A percentile compares a stretch with the other conserved stretches of the same genome.
Conservation (phyloP, 495 filamentous ascomycete species). For the Podospora appendiculata region DNA sequence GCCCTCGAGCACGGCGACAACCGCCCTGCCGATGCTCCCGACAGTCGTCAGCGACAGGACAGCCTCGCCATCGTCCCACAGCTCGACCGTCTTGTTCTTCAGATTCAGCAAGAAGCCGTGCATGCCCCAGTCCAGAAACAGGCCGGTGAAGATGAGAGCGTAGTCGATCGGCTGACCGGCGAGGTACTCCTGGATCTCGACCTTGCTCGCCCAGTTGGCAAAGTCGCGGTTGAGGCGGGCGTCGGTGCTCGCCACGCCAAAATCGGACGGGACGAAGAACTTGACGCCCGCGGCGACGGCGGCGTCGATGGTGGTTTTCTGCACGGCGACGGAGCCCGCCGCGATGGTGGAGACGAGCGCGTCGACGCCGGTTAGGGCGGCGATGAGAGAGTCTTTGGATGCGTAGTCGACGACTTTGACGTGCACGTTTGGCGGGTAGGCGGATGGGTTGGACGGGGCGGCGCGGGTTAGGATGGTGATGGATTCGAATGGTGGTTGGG, state of each 20-base stretch:
- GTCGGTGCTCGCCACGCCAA: slow-evolving; percentile 33
- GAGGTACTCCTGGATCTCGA: slow-evolving; percentile 31
- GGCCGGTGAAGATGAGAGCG: slow-evolving; percentile 34
- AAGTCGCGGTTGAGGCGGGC: slow-evolving; percentile 16
- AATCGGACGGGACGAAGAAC: slow-evolving; percentile 45
- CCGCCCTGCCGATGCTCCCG: slow-evolving; percentile 27
- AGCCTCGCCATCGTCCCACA: slow-evolving; percentile 41
- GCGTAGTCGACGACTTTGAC: slow-evolving; percentile 44
- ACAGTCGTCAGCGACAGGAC: slow-evolving; percentile 34
- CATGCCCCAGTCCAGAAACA: slow-evolving; percentile 33
- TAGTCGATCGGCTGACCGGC: slow-evolving; percentile 32
- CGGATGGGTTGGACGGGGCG: slow-evolving; percentile 17
- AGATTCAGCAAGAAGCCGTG: slow-evolving; percentile 23
- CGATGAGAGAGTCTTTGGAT: slow-evolving; percentile 41
- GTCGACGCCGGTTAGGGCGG: slow-evolving; percentile 43
- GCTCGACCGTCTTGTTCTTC: slow-evolving; percentile 19
- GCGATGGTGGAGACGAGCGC: slow-evolving; percentile 44
- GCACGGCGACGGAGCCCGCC: slow-evolving; percentile 21
- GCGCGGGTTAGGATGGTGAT: slow-evolving; percentile 48
- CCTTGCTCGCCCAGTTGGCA: slow-evolving; percentile 36
- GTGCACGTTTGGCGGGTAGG: slow-evolving; percentile 26
- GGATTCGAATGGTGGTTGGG: slow-evolving; percentile 40
- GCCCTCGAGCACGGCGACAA: slow-evolving; percentile 34
- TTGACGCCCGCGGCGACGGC: slow-evolving; percentile 44
- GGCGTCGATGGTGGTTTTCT: slow-evolving; percentile 48